Percentiles rank a stretch among this genome's conserved stretches.
Evolutionary conservation across 345 rosid genomes (phyloP).

Genomic region (Eutrema japonicum): DNA sequence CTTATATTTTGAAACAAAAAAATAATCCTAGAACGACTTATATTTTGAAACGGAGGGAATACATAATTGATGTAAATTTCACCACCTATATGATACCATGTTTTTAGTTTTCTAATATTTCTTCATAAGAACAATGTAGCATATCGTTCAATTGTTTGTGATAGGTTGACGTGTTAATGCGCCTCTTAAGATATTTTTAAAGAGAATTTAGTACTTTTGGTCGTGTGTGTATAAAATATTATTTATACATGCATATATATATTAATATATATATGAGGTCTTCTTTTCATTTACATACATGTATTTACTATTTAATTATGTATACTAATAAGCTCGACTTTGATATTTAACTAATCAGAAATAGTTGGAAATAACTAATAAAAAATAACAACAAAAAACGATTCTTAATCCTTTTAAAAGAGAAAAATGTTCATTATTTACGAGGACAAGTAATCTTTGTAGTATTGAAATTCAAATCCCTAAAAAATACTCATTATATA

Average conservation of each 20-base stretch:
- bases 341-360: not conserved
- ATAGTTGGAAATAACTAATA: not conserved
- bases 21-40: too few species aligned
- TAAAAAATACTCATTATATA: not conserved
- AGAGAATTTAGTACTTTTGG: constrained; percentile 28
- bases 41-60: too few species aligned
- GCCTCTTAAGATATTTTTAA: constrained; percentile 6
- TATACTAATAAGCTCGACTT: not conserved
- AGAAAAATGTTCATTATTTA: not conserved
- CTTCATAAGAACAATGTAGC: not conserved
- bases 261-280: constrained; percentile 6
- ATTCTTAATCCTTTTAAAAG: not conserved
- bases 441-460: constrained; percentile 1
- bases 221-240: constrained; percentile 37
- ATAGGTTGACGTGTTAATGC: constrained; percentile 35
- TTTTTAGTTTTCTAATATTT: not conserved
- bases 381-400: too few species aligned
- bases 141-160: constrained; percentile 2
- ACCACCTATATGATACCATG: constrained; percentile 14
- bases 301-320: not conserved
- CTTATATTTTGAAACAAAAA: too few species aligned
- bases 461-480: not conserved
- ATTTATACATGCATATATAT: constrained; percentile 21
- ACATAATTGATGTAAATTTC: not conserved
- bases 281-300: constrained; percentile 27